Base-by-base conservation (phyloP, 2,329 filamentous ascomycete genomes). In the Clarireedia hainanense region DNA sequence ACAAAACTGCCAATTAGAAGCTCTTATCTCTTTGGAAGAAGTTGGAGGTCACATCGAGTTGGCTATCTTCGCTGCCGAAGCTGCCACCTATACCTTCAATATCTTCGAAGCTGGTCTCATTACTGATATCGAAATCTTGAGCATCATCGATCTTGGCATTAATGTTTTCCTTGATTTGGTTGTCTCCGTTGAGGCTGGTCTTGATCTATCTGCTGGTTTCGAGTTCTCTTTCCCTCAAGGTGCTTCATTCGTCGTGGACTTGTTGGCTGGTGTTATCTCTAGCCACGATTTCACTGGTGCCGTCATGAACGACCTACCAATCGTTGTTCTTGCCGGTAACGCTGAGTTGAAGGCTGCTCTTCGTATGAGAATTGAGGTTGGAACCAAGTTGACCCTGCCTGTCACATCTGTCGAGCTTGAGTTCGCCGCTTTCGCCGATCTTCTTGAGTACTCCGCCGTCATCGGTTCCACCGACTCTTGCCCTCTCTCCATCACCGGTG, bases 141-240 rank as follows among this genome's bases (percentile, higher is more conserved):
- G 63, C 15, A 60, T 60, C 34, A 47, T 65, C 15, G 57, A 46
- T 14, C 34, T 64, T 47, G 64, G 60, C 4, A 34, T 64, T n/a
- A 55, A 60, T 9, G 27, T 65, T 10, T 55, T 60, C 52, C 49
- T 65, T 26, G 63, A 65, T 46, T 55, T 65, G 40, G 60, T 64
- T 12, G 59, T 65, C 40, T 61, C 59, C 23, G 40, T 64, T 4
- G 53, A 43, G 49, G 60, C 61, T 10, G 51, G 52, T 20, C 55
- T 64, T 10, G 60, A 65, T 50, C 49, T 65, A 5, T 42, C 52
- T 27, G 58, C 57, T 47, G 63, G 63, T 40, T 65, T 65, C 53
- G 61, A 61, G 36, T 61, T 65, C 51, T 50, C 59, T 1, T 63
- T 65, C 46, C 60, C 63, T 9, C 55, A 64, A 20, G 60, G 62